These are phyloP conservation scores for Vigna unguiculata DNA, from an alignment of 306 rosid species.

Conservation along the genomic window DNA sequence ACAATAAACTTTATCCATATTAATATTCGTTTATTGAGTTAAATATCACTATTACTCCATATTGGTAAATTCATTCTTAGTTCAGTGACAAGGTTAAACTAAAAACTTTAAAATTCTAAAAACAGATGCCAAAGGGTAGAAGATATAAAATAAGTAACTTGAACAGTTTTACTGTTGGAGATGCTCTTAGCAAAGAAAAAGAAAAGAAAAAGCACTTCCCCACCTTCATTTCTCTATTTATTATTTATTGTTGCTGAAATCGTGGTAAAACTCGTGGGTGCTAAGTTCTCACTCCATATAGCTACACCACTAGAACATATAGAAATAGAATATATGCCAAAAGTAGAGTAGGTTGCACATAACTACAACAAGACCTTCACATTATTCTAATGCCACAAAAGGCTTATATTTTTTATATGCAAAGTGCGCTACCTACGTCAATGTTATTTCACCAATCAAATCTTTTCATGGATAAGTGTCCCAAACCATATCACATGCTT, in stretches of 20 bases:
- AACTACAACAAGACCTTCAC: slow-evolving; percentile 11
- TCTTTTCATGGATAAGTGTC: slow-evolving; percentile 38
- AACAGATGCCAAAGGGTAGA: no score
- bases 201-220: background rate
- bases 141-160: no score
- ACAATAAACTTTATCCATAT: no score
- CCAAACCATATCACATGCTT: slow-evolving; percentile 35
- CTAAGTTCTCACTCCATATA: background rate
- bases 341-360: slow-evolving; percentile 38
- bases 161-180: background rate
- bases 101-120: no score
- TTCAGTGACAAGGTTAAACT: no score
- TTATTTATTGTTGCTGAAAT: slow-evolving; percentile 22
- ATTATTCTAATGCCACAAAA: slow-evolving; percentile 30
- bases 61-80: no score
- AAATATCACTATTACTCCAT: no score
- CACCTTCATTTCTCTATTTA: background rate
- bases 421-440: slow-evolving; percentile 6
- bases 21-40: no score
- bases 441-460: slow-evolving; percentile 34
- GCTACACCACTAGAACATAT: slow-evolving; percentile 23
- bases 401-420: slow-evolving; percentile 32
- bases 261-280: slow-evolving; percentile 21
- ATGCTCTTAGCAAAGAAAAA: background rate
- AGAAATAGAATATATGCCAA: slow-evolving; percentile 47